Percentiles rank a stretch among this genome's conserved stretches.
Evolutionary conservation across 208 protist species (phyloP).

Genomic region (Wallacemonas sp.): DNA sequence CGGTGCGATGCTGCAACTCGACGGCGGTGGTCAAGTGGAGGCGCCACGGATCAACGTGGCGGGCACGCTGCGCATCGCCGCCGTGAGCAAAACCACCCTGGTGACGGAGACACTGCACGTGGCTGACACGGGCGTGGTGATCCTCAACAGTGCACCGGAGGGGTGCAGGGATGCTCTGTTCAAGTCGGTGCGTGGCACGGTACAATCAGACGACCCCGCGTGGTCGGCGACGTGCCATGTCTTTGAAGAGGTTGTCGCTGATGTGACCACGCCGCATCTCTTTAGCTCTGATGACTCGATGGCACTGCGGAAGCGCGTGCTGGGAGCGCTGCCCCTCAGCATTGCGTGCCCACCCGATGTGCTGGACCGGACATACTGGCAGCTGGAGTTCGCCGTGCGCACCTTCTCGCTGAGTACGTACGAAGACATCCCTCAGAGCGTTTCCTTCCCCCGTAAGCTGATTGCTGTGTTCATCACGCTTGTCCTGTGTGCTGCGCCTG

Average conservation of each 20-base stretch:
- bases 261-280: slow-evolving; percentile 3
- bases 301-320: slow-evolving; percentile 27
- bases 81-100: neutral
- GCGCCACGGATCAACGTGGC: neutral
- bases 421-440: slow-evolving; percentile 22
- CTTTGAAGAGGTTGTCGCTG: slow-evolving; percentile 7
- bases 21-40: slow-evolving; percentile 27
- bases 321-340: slow-evolving; percentile 27
- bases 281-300: slow-evolving; percentile 10
- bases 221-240: neutral
- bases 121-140: neutral
- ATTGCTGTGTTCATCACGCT: slow-evolving; percentile 27
- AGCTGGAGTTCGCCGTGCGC: slow-evolving; percentile 27
- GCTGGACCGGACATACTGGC: slow-evolving; percentile 37
- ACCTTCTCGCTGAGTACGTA: slow-evolving; percentile 25
- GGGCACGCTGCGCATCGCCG: neutral
- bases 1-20: slow-evolving; percentile 29
- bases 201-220: neutral
- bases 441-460: slow-evolving; percentile 34
- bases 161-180: slow-evolving; percentile 3
- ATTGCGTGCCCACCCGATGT: slow-evolving; percentile 46
- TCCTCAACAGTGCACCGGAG: slow-evolving; percentile 10
- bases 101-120: neutral
- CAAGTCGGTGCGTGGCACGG: neutral
- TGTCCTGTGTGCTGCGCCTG: slow-evolving; percentile 27